Base-by-base conservation (phyloP, 1,284 basidiomycete genomes). In the Inonotus obliquus region DNA sequence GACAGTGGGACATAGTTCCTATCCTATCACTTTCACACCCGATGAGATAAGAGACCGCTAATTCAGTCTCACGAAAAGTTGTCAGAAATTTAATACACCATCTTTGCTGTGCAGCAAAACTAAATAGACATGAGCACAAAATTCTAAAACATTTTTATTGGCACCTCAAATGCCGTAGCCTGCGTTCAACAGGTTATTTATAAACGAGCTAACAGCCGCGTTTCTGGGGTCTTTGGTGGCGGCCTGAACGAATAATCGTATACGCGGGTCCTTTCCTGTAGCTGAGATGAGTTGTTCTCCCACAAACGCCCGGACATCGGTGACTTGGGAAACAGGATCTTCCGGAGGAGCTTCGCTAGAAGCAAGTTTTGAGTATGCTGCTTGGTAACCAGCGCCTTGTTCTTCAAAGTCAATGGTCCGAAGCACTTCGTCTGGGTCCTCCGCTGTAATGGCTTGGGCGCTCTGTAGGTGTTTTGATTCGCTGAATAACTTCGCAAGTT, bases 331-430 rank as follows among this genome's bases (percentile, higher is more conserved):
- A 9, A 89, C 81, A 1, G 84, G 82, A 71, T 91, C 89, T 0
- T 72, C 74, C 19, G 79, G 75, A 0, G 71, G 72, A 0, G 72
- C 73, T 66, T 89, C 86, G 3, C 91, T 89, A 0, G 96, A 92
- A 0, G 93, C 94, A 10, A 99, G 82, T 52, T 90, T 85, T 59
- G 94, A 95, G 76, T 96, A 99, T 1, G 90, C 88, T 0, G 92
- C 91, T 72, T 99, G 96, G 76, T 98, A 99, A 0, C 94, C 92
- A 3, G 88, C 86, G 7, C 89, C 81, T 70, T 91, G 89, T 70
- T 92, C 96, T 70, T 98, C 96, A 66, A 86, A 87, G 73, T 98
- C 96, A 51, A 96, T 84, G 48, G 85, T 82, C 0, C 89, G 90
- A 38, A 92, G 70, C 0, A 86, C 89, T 0, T 80, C 82, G 53